phyloP scores from a whole-genome alignment of 2,329 filamentous ascomycete species.

The Aureobasidium musti region DNA sequence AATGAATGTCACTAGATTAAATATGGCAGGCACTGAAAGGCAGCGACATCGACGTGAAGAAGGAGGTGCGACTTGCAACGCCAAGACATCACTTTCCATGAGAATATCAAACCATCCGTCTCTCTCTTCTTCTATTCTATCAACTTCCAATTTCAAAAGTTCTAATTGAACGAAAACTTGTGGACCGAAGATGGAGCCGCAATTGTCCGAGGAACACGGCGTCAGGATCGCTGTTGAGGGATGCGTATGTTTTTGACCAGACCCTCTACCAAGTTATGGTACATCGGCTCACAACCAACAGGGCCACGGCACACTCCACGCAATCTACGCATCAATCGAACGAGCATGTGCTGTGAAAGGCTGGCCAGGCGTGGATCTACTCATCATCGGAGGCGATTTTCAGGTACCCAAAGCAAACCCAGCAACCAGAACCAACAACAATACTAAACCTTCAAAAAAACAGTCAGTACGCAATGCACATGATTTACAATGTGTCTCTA shows the following conservation, averaged over 20 bases:
- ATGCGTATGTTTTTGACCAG: constrained; percentile 61
- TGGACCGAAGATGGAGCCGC: constrained; percentile 3
- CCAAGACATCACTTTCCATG: constrained; percentile 21
- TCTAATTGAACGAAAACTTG: too few species aligned
- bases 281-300: constrained; percentile 44
- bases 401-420: constrained; percentile 59
- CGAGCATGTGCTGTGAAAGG: constrained; percentile 67
- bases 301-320: constrained; percentile 89
- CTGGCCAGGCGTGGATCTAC: constrained; percentile 80
- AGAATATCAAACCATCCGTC: background rate
- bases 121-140: background rate
- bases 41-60: background rate
- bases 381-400: constrained; percentile 97
- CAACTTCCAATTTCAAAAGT: background rate
- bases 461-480: constrained; percentile 83
- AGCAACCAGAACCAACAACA: background rate
- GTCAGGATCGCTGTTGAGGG: constrained; percentile 83
- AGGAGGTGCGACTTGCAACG: background rate
- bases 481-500: constrained; percentile 86
- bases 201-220: constrained; percentile 41
- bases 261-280: constrained; percentile 17
- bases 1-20: too few species aligned
- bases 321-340: constrained; percentile 80
- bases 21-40: background rate
- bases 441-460: constrained; percentile 8